phyloP scores from a whole-genome alignment of 768 basidiomycete species.

The Mycena kentingensis region DNA sequence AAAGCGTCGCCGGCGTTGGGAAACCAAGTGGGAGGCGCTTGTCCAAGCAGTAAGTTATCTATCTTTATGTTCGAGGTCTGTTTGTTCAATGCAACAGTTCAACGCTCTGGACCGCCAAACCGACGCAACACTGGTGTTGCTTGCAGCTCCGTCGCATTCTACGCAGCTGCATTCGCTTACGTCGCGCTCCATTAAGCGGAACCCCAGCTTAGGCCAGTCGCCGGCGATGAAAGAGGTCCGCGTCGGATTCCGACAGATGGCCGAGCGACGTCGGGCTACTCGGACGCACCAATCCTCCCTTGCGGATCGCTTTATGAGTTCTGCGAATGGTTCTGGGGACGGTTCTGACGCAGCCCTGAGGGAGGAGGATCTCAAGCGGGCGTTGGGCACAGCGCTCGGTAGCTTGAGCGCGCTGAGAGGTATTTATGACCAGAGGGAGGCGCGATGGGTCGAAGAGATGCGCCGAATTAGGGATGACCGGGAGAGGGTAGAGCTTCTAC shows the following conservation, averaged over 20 bases:
- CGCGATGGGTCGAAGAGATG: constrained; percentile 74
- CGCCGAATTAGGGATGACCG: constrained; percentile 63
- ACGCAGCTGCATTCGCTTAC: constrained; percentile 63
- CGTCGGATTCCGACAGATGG: constrained; percentile 58
- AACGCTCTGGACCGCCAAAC: constrained; percentile 79
- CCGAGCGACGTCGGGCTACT: constrained; percentile 52
- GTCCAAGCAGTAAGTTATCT: constrained; percentile 61
- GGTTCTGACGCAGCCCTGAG: constrained; percentile 56
- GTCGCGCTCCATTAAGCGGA: constrained; percentile 70
- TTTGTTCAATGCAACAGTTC: constrained; percentile 51
- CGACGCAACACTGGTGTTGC: constrained; percentile 72
- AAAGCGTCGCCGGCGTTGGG: constrained; percentile 72
- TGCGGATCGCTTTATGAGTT: constrained; percentile 50
- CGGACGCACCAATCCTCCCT: constrained; percentile 46
- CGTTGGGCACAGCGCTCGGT: constrained; percentile 66
- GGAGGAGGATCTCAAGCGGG: constrained; percentile 68
- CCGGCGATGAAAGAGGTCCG: constrained; percentile 55
- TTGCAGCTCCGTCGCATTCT: constrained; percentile 75
- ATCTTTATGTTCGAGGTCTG: constrained; percentile 19
- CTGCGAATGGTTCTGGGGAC: constrained; percentile 45
- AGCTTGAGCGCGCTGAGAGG: constrained; percentile 63
- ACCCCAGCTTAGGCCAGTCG: constrained; percentile 47
- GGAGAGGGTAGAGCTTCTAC: constrained; percentile 63
- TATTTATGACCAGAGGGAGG: constrained; percentile 71
- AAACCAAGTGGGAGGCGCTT: constrained; percentile 73